A percentile compares a stretch with the other conserved stretches of the same genome.
These are phyloP conservation scores for Flaveria linearis DNA, from an alignment of 129 eudicot species.

Conservation along the genomic window DNA sequence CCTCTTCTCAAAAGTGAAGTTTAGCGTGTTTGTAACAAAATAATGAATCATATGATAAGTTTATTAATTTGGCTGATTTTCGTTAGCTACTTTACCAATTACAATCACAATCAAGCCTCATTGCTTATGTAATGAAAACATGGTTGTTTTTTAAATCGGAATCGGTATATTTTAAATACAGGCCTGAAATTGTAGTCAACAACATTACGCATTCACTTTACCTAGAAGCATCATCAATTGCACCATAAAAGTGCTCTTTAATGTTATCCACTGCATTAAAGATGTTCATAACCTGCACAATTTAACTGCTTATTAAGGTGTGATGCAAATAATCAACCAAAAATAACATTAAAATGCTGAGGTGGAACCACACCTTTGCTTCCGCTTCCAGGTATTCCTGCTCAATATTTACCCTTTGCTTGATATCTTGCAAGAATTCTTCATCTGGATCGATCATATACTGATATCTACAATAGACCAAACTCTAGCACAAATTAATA, in stretches of 20 bases:
- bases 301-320: neutral
- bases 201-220: slow-evolving; percentile 13
- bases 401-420: slow-evolving; percentile 54
- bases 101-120: neutral
- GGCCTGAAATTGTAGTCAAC: neutral
- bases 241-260: slow-evolving; percentile 42
- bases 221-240: slow-evolving; percentile 49
- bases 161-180: neutral
- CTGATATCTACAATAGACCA: slow-evolving; percentile 54
- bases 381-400: slow-evolving; percentile 45
- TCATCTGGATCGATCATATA: slow-evolving; percentile 40
- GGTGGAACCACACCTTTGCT: slow-evolving; percentile 47
- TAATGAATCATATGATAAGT: neutral
- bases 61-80: neutral
- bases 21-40: neutral
- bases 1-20: neutral
- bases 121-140: slow-evolving; percentile 18
- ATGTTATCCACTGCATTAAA: slow-evolving; percentile 65
- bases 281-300: slow-evolving; percentile 53
- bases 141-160: neutral
- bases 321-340: slow-evolving; percentile 13
- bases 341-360: neutral
- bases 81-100: neutral
- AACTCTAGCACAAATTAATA: slow-evolving; percentile 10
- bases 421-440: slow-evolving; percentile 38